Conservation (phyloP, 1,284 basidiomycete genomes). For the Sporisorium sorghi region DNA sequence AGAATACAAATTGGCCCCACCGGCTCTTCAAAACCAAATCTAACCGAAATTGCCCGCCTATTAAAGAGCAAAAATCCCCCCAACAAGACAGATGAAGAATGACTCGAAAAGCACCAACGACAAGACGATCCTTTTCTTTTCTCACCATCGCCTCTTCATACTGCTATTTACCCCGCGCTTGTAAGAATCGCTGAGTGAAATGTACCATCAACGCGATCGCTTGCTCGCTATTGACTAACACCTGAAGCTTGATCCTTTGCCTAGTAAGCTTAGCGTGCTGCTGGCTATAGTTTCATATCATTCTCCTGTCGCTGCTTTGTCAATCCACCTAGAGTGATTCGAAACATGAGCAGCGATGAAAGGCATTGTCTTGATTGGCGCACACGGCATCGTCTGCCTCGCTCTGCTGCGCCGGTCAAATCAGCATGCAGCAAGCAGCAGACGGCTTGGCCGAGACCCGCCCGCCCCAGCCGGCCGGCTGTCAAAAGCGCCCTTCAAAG, state of each 20-base stretch:
- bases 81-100: conserved; percentile 9
- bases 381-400: not conserved
- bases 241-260: not conserved
- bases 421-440: not conserved
- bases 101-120: conserved; percentile 21
- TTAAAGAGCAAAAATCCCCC: not conserved
- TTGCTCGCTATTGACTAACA: not conserved
- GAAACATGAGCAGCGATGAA: not conserved
- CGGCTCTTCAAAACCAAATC: conserved; percentile 4
- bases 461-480: too few relatives aligned
- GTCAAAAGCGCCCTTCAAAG: not conserved
- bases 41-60: conserved; percentile 36
- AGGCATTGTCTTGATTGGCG: not conserved
- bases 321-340: not conserved
- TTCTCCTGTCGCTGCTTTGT: too few relatives aligned
- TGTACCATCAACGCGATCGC: too few relatives aligned
- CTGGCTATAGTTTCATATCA: too few relatives aligned
- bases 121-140: not conserved
- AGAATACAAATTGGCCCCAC: not conserved
- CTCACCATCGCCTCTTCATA: not conserved
- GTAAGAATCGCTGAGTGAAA: conserved; percentile 14
- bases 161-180: conserved; percentile 33
- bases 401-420: conserved; percentile 11
- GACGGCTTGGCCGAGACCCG: too few relatives aligned
- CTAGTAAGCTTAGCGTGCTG: not conserved